A percentile compares a stretch with the other conserved stretches of the same genome.
Evolutionary conservation across 1,139 yeast species (phyloP).

Genomic region (Candida gigantensis): DNA sequence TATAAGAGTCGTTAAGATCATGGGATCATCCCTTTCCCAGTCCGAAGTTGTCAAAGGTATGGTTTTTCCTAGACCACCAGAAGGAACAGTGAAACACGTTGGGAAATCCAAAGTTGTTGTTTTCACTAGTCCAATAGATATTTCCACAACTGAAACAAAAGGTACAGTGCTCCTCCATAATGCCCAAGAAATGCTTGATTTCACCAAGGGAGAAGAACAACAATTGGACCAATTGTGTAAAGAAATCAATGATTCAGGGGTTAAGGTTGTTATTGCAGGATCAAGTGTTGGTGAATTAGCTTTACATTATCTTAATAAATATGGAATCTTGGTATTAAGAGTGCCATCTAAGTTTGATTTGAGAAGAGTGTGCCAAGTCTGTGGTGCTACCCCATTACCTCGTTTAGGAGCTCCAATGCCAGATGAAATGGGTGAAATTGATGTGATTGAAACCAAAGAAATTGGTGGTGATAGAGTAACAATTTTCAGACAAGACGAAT

Average conservation of each 20-base stretch:
- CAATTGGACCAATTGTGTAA: slow-evolving; percentile 87
- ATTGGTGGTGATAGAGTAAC: slow-evolving; percentile 98
- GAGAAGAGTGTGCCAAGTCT: slow-evolving; percentile 91
- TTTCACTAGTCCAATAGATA: slow-evolving; percentile 91
- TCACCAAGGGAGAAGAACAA: slow-evolving; percentile 93
- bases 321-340: slow-evolving; percentile 78
- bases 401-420: slow-evolving; percentile 95
- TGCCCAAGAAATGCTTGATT: slow-evolving; percentile 95
- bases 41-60: slow-evolving; percentile 90
- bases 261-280: slow-evolving; percentile 88
- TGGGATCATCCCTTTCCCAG: slow-evolving; percentile 81
- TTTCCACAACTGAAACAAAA: slow-evolving; percentile 92
- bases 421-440: slow-evolving; percentile 89
- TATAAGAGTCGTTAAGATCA: slow-evolving; percentile 90
- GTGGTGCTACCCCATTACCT: slow-evolving; percentile 96
- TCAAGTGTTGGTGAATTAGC: slow-evolving; percentile 92
- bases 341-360: slow-evolving; percentile 93
- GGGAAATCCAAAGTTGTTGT: slow-evolving; percentile 83
- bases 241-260: slow-evolving; percentile 82
- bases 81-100: slow-evolving; percentile 76
- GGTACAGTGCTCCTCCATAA: slow-evolving; percentile 95
- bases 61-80: slow-evolving; percentile 98
- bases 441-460: slow-evolving; percentile 85
- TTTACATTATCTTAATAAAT: slow-evolving; percentile 86
- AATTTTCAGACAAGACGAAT: slow-evolving; percentile 79